These are phyloP conservation scores for Ceratobasidium sp. DNA, from an alignment of 1,284 basidiomycete species.

Conservation along the genomic window DNA sequence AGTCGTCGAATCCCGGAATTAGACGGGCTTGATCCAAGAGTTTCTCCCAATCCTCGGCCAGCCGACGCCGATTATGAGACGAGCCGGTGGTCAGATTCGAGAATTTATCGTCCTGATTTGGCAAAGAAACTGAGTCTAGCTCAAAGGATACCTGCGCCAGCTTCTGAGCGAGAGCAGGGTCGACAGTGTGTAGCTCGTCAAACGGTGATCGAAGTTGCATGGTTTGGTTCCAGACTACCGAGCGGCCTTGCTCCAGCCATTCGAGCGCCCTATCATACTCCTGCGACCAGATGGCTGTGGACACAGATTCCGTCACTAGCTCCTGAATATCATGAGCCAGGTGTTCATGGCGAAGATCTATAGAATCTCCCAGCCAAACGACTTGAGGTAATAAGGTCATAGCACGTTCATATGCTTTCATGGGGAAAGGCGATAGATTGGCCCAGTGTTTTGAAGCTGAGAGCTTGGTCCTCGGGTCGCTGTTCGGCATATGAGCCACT, in stretches of 20 bases:
- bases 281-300: slow-evolving; percentile 4
- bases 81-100: no score
- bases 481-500: no score
- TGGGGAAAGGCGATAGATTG: no score
- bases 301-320: background rate
- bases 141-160: slow-evolving; percentile 5
- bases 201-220: slow-evolving; percentile 44
- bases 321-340: background rate
- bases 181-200: slow-evolving; percentile 38
- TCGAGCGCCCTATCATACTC: slow-evolving; percentile 42
- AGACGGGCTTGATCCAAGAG: background rate
- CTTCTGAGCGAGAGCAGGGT: slow-evolving; percentile 41
- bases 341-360: slow-evolving; percentile 8
- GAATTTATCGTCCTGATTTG: background rate
- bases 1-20: background rate
- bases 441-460: no score
- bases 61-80: background rate
- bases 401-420: slow-evolving; percentile 34
- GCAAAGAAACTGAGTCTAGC: background rate
- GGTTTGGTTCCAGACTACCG: slow-evolving; percentile 45
- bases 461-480: no score
- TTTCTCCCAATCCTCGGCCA: background rate
- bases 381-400: slow-evolving; percentile 38
- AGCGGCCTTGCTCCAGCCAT: slow-evolving; percentile 46
- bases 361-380: slow-evolving; percentile 25